Conservation (phyloP, 805 yeast genomes). For the Zygosaccharomyces siamensis region DNA sequence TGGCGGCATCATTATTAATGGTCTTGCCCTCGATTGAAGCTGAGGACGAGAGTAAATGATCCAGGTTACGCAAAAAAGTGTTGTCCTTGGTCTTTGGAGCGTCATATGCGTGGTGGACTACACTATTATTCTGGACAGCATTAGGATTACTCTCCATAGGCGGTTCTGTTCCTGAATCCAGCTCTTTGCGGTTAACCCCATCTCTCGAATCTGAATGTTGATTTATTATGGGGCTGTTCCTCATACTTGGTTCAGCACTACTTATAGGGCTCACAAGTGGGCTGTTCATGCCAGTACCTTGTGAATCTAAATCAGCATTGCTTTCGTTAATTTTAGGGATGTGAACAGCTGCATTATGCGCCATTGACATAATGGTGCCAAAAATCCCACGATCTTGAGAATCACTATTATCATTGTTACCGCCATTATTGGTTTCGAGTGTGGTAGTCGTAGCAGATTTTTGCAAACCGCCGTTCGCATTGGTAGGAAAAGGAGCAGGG, state of each 20-base stretch:
- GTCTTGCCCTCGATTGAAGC: constrained; percentile 4
- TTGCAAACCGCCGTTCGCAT: background rate
- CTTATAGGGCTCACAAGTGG: constrained; percentile 8
- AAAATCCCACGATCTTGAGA: constrained; percentile 31
- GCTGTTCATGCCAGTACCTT: constrained; percentile 7
- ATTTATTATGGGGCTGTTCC: background rate
- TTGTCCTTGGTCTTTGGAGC: constrained; percentile 18
- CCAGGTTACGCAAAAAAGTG: constrained; percentile 37
- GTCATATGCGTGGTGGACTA: constrained; percentile 14
- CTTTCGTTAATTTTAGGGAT: constrained; percentile 19
- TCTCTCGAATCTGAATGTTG: background rate
- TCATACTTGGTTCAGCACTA: background rate
- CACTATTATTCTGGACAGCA: constrained; percentile 12
- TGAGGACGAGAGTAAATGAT: constrained; percentile 30
- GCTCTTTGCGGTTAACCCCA: background rate
- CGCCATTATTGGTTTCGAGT: background rate
- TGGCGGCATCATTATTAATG: background rate
- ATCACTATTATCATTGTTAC: background rate
- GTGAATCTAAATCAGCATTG: constrained; percentile 9
- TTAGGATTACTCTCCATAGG: background rate
- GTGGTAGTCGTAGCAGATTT: background rate
- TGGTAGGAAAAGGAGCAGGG: background rate
- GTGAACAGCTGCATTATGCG: constrained; percentile 43
- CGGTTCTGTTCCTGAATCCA: background rate
- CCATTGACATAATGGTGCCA: constrained; percentile 43